These are phyloP conservation scores for Phytophthora ramorum DNA, from an alignment of 352 stramenopile genomes.

Conservation along the genomic window DNA sequence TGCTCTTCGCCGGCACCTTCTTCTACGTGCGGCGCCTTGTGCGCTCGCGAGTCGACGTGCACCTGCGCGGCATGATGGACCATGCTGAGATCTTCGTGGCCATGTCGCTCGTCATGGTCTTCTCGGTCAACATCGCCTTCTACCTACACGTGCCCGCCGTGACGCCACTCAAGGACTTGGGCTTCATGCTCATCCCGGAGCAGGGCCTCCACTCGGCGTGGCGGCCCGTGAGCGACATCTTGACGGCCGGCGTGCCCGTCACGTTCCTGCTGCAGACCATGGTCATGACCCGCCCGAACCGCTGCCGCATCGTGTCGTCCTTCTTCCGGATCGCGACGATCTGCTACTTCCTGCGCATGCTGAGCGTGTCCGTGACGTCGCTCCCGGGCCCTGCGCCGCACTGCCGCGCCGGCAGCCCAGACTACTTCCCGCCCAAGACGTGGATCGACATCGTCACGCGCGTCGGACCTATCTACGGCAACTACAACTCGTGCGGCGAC, in stretches of 20 bases:
- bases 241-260: conserved; percentile 66
- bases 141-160: conserved; percentile 70
- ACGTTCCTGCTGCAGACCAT: conserved; percentile 63
- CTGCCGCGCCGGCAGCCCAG: conserved; percentile 52
- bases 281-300: conserved; percentile 60
- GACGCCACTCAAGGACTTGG: conserved; percentile 68
- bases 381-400: conserved; percentile 75
- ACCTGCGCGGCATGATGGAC: conserved; percentile 52
- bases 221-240: conserved; percentile 70
- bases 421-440: conserved; percentile 66
- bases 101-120: conserved; percentile 71
- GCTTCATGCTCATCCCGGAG: conserved; percentile 80
- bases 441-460: conserved; percentile 82
- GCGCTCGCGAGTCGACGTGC: conserved; percentile 45
- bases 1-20: conserved; percentile 53
- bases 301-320: conserved; percentile 52
- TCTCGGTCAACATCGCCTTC: conserved; percentile 77
- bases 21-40: conserved; percentile 57
- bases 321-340: conserved; percentile 80
- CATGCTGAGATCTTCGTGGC: conserved; percentile 77
- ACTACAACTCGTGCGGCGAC: conserved; percentile 81
- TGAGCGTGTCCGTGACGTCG: conserved; percentile 74
- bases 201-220: conserved; percentile 61
- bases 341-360: conserved; percentile 73
- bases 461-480: conserved; percentile 75